Conservation (phyloP, 805 yeast genomes). For the Priceomyces castillae region DNA sequence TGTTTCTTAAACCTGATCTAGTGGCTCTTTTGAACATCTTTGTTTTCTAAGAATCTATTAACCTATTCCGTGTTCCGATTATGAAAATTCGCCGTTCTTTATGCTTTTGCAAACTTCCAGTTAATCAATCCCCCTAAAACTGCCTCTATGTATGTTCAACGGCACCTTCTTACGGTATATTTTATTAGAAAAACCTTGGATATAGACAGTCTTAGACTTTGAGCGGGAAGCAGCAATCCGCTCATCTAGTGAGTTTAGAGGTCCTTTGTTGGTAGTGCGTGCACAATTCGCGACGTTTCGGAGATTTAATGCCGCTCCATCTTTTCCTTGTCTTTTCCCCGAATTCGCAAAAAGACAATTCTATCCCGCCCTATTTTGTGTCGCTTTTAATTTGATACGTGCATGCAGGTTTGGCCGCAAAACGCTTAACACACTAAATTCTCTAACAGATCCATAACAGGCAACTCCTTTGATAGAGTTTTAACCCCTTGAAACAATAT, state of each 20-base stretch:
- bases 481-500: not conserved
- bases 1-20: not conserved
- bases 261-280: not conserved
- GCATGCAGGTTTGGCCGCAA: not conserved
- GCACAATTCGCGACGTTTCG: constrained; percentile 9
- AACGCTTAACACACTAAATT: not conserved
- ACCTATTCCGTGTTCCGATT: not conserved
- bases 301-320: constrained; percentile 16
- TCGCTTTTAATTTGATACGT: not conserved
- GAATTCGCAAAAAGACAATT: not conserved
- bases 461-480: not conserved
- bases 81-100: not conserved
- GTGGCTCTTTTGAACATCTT: constrained; percentile 3
- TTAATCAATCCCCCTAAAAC: not conserved
- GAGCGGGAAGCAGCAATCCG: constrained; percentile 22
- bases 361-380: not conserved
- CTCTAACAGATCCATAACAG: not conserved
- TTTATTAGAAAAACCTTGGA: not conserved
- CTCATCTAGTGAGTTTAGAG: constrained; percentile 4
- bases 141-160: not conserved
- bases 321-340: not conserved
- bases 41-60: not conserved
- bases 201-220: not conserved
- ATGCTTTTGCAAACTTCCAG: not conserved
- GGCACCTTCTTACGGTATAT: not conserved